Evolutionary conservation across 2,329 filamentous ascomycete species (phyloP), one percentile per base, ranked within the genome.

Genomic region (Epichloe glyceriae): DNA sequence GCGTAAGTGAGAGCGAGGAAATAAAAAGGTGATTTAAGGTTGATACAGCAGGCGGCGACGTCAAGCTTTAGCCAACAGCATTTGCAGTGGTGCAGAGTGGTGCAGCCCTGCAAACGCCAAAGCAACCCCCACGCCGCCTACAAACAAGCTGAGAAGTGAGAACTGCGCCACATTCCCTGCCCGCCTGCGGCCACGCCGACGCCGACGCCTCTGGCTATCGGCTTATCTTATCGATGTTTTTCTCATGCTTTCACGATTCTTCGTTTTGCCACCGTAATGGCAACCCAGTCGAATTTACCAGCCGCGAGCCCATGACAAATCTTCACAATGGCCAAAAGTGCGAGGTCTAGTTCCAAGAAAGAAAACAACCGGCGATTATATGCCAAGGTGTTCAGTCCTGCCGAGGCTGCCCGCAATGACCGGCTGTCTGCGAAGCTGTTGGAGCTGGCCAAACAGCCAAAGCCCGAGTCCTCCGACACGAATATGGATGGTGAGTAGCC

Each of bases 361-460:
- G 76, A 77, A 62, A 96, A 96, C 73, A 88, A 89, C 71, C 76
- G 79, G 59, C 83, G 80, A 60, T 77, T 95, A 57, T 90, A 90
- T 67, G 74, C 79, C 57, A 82, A 80, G 57, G 85, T 96, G 57
- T 96, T 95, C 69, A 87, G 85, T 1, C 91, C 91, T 15, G 82
- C 83, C 50, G 88, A 91, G 66, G 73, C 77, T 60, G 89, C 86
- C 44, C 80, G 91, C 59, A 84, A 83, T 49, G 84, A 90, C 68
- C 83, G 91, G 57, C 79, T 96, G 37, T 88, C 88, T 39, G 85
- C 86, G 54, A 95, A 93, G 70, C 75, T 96, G 53, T 75, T 90
- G 62, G 88, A 90, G 65, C 67, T 95, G 59, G 86, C 85, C 45
- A 76, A 83, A 52, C 82, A 89, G 63, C 83, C 87, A 53, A 88